These are phyloP conservation scores for Auricularia sp. DNA, from an alignment of 768 basidiomycete species.

Conservation along the genomic window DNA sequence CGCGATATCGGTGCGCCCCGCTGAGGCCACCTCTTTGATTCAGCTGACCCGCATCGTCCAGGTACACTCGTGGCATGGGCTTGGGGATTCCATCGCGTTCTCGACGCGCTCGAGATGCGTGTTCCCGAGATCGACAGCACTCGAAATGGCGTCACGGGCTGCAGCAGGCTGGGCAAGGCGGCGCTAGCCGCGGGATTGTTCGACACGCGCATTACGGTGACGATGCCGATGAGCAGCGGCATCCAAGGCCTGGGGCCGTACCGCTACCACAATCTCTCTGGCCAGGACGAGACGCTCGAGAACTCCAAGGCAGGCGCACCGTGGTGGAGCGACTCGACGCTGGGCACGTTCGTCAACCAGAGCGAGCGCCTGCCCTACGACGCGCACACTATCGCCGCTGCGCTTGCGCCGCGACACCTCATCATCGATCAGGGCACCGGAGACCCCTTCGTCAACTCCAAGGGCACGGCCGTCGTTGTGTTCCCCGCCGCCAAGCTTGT, in stretches of 20 bases:
- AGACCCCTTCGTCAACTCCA: not conserved
- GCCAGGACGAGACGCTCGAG: not conserved
- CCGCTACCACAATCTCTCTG: not conserved
- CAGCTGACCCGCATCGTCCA: not conserved
- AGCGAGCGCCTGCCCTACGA: not conserved
- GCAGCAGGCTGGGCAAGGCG: not conserved
- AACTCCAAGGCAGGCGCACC: not conserved
- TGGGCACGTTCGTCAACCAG: not conserved
- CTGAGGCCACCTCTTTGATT: not conserved
- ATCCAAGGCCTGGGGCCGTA: not conserved
- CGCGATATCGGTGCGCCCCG: slow-evolving; percentile 1
- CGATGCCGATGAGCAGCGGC: not conserved
- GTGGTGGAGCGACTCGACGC: not conserved
- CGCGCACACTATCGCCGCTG: not conserved
- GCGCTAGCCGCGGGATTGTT: not conserved
- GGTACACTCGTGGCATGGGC: slow-evolving; percentile 1
- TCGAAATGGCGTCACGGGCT: not conserved
- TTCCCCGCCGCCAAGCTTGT: not conserved
- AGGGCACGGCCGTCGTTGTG: not conserved
- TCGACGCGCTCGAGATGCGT: slow-evolving; percentile 1
- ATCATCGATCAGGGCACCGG: not conserved
- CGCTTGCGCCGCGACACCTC: not conserved
- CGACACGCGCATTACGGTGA: not conserved
- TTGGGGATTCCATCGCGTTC: slow-evolving; percentile 1
- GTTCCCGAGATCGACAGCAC: not conserved